A percentile compares a stretch with the other conserved stretches of the same genome.
Evolutionary conservation across 2,329 filamentous ascomycete species (phyloP).

Genomic region (Colletotrichum destructivum): DNA sequence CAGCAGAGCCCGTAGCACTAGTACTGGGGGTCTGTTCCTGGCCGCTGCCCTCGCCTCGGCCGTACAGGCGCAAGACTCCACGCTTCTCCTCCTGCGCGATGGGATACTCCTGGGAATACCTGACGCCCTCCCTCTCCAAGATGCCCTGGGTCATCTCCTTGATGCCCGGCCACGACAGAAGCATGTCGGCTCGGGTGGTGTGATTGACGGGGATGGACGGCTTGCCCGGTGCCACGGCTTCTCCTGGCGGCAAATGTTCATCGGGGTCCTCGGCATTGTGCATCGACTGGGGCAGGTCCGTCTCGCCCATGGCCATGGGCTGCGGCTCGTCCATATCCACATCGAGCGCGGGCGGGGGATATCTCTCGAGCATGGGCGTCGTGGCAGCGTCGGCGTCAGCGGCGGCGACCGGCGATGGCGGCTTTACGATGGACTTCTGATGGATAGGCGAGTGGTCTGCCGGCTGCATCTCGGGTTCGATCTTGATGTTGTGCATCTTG

Average conservation of each 20-base stretch:
- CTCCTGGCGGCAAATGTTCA: constrained; percentile 57
- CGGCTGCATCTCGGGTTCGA: no score
- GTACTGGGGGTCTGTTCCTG: constrained; percentile 55
- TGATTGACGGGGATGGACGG: constrained; percentile 87
- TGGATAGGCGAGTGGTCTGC: no score
- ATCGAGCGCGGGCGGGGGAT: no score
- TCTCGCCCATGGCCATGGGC: no score
- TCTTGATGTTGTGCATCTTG: no score
- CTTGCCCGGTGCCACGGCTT: constrained; percentile 69
- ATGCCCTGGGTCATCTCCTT: constrained; percentile 71
- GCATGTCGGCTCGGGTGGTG: constrained; percentile 88
- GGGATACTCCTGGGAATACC: constrained; percentile 78
- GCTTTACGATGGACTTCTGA: no score
- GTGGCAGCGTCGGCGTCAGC: no score
- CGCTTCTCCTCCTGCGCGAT: constrained; percentile 82
- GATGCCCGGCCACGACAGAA: constrained; percentile 83
- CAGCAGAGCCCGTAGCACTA: no score
- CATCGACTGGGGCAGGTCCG: no score
- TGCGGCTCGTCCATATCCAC: no score
- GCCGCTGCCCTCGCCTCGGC: constrained; percentile 82
- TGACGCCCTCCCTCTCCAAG: constrained; percentile 65
- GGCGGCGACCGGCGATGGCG: no score
- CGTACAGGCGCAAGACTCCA: constrained; percentile 82
- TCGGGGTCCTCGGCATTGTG: constrained; percentile 60
- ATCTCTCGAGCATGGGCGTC: no score